Conservation (phyloP, 164 flowering plant genomes). For the Magnolia changhungtana region DNA sequence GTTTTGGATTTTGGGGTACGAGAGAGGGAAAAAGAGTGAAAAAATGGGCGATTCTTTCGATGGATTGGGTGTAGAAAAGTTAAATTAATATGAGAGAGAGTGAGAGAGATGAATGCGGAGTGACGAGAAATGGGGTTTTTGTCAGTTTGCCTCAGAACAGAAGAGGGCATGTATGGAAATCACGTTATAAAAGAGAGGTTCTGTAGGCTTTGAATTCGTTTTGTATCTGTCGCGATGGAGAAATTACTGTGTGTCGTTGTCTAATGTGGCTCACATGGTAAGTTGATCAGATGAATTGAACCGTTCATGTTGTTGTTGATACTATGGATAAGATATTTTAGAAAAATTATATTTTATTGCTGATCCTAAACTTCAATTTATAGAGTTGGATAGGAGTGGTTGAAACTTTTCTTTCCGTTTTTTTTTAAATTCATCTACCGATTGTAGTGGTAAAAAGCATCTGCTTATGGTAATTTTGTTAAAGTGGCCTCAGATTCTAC, state of each 20-base stretch:
- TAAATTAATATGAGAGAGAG: constrained; percentile 2
- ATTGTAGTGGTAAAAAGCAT: background rate
- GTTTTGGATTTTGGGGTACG: background rate
- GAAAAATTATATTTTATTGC: no score
- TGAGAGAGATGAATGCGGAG: background rate
- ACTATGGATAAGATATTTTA: no score
- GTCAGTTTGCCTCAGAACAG: background rate
- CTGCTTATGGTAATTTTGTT: no score
- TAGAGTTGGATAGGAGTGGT: background rate
- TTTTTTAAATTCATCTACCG: background rate
- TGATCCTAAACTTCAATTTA: background rate
- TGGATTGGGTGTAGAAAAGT: background rate
- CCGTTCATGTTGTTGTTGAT: background rate
- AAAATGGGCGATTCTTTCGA: background rate
- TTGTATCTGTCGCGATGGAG: no score
- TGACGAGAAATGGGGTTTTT: background rate
- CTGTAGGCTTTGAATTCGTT: background rate
- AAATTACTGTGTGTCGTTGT: background rate
- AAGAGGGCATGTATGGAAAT: background rate
- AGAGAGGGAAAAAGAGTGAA: background rate
- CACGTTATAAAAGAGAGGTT: background rate
- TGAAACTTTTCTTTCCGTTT: background rate
- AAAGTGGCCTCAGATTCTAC: background rate
- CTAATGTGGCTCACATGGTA: background rate
- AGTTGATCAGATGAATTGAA: background rate